phyloP scores from a whole-genome alignment of 345 rosid genomes.

The Eucalyptus virginea region DNA sequence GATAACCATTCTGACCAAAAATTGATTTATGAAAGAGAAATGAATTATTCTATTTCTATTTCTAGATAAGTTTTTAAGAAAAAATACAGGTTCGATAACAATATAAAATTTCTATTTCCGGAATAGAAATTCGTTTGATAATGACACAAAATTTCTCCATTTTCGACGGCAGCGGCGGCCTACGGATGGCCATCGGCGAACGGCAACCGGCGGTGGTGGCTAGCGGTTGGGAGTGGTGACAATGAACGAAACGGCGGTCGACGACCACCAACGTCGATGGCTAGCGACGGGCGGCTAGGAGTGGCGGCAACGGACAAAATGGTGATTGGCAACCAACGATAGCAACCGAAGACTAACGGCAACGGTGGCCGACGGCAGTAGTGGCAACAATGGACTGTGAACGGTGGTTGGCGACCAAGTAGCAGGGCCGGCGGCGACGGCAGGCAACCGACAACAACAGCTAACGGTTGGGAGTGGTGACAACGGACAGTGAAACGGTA shows the following conservation, averaged over 20 bases:
- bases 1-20: rapidly evolving
- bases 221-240: rapidly evolving
- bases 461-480: too few relatives aligned
- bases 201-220: rapidly evolving
- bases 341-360: rapidly evolving
- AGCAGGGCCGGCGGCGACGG: rapidly evolving
- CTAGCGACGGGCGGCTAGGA: rapidly evolving
- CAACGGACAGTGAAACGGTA: rapidly evolving
- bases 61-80: too few relatives aligned
- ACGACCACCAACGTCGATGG: rapidly evolving
- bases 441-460: too few relatives aligned
- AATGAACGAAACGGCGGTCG: rapidly evolving
- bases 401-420: too few relatives aligned
- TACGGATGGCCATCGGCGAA: too few relatives aligned
- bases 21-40: too few relatives aligned
- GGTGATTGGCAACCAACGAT: rapidly evolving
- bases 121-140: too few relatives aligned
- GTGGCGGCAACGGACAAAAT: rapidly evolving
- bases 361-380: rapidly evolving
- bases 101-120: too few relatives aligned
- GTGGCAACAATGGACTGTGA: rapidly evolving
- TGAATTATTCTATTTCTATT: too few relatives aligned
- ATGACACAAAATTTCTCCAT: rapidly evolving
- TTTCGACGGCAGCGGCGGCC: rapidly evolving
- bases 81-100: too few relatives aligned